These are phyloP conservation scores for Xanthoceras sorbifolium DNA, from an alignment of 345 rosid species.

Conservation along the genomic window DNA sequence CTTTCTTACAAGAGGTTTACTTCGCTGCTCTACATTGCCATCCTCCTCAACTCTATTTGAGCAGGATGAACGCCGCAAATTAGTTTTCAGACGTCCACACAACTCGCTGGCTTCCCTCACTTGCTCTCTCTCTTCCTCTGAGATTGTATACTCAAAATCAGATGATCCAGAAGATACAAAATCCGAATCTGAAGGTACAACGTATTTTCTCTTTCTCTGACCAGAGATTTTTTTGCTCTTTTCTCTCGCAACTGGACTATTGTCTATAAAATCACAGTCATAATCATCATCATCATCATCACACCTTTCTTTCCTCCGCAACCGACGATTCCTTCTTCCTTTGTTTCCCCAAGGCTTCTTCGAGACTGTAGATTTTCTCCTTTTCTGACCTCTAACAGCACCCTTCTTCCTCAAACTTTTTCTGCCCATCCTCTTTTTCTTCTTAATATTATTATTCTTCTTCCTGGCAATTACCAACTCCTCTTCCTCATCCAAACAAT, in stretches of 20 bases:
- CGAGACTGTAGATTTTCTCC: slow-evolving; percentile 42
- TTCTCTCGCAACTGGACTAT: slow-evolving; percentile 35
- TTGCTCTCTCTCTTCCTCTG: slow-evolving; percentile 97
- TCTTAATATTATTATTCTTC: slow-evolving; percentile 33
- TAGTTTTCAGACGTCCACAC: slow-evolving; percentile 42
- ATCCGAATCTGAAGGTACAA: slow-evolving; percentile 73
- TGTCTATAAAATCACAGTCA: slow-evolving; percentile 54
- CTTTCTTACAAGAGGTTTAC: slow-evolving; percentile 50
- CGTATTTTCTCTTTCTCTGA: slow-evolving; percentile 46
- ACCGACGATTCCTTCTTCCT: slow-evolving; percentile 43
- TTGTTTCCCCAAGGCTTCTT: slow-evolving; percentile 44
- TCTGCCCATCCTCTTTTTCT: slow-evolving; percentile 33
- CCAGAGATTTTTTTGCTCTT: slow-evolving; percentile 39
- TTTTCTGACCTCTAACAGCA: slow-evolving; percentile 39
- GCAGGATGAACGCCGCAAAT: slow-evolving; percentile 56
- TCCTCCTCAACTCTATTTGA: slow-evolving; percentile 43
- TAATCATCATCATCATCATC: slow-evolving; percentile 43
- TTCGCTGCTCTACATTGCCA: slow-evolving; percentile 42
- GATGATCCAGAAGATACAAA: slow-evolving; percentile 60
- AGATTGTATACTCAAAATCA: slow-evolving; percentile 75
- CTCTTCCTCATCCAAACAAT: slow-evolving; percentile 73
- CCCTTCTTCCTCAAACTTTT: slow-evolving; percentile 36
- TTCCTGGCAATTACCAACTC: slow-evolving; percentile 35
- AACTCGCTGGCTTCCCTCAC: slow-evolving; percentile 66
- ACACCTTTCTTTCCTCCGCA: slow-evolving; percentile 47